These are phyloP conservation scores for Wickerhamomyces silvicola DNA, from an alignment of 805 yeast species.

Conservation along the genomic window DNA sequence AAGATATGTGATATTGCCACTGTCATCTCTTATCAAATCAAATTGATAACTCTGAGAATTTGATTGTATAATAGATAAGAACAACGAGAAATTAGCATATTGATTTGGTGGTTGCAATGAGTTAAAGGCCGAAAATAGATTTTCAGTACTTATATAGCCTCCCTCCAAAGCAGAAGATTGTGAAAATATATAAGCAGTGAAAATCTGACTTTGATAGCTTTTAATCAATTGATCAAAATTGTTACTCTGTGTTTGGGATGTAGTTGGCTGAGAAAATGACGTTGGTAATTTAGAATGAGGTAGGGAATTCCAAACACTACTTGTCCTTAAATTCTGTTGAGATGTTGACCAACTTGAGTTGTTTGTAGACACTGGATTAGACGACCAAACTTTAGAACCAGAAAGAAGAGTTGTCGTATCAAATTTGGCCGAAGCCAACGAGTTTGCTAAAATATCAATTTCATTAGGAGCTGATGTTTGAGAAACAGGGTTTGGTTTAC, in stretches of 20 bases:
- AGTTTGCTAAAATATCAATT: constrained; percentile 3
- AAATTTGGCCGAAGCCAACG: constrained; percentile 1
- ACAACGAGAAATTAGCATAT: constrained; percentile 2
- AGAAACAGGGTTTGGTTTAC: not conserved
- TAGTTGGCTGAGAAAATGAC: not conserved
- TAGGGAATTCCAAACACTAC: not conserved
- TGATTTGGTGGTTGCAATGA: constrained; percentile 1
- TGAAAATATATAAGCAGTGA: constrained; percentile 6
- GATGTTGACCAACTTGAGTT: not conserved
- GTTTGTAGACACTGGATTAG: not conserved
- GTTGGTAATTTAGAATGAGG: constrained; percentile 1
- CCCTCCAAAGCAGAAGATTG: constrained; percentile 3
- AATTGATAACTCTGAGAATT: constrained; percentile 8
- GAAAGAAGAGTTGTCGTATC: constrained; percentile 1
- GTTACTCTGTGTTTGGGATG: not conserved
- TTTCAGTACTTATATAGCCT: constrained; percentile 7
- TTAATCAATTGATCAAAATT: constrained; percentile 4
- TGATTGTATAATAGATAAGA: constrained; percentile 10
- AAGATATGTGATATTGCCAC: constrained; percentile 12
- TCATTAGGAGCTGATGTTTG: constrained; percentile 1
- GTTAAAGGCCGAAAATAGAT: constrained; percentile 3
- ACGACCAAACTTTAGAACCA: constrained; percentile 4
- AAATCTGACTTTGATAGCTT: constrained; percentile 8
- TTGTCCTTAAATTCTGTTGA: not conserved
- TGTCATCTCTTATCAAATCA: constrained; percentile 6